phyloP scores from a whole-genome alignment of 306 rosid species.

The Trifolium fragiferum region DNA sequence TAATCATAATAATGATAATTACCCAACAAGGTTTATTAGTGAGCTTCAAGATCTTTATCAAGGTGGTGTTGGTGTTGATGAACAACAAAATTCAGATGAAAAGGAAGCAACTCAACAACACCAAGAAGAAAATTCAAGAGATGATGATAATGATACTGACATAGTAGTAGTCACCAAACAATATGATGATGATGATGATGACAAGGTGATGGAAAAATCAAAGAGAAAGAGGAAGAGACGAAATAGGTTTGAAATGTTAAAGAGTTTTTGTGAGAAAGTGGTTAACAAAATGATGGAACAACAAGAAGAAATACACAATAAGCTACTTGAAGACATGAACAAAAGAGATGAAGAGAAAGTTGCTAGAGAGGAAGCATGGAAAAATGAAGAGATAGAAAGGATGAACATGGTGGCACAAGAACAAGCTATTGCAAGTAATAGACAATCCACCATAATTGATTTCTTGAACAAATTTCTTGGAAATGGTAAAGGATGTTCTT shows the following conservation, averaged over 20 bases:
- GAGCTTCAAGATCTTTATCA: constrained; percentile 73
- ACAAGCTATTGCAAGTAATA: constrained; percentile 65
- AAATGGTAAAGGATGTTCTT: not conserved
- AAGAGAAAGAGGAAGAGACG: constrained; percentile 59
- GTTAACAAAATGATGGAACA: constrained; percentile 76
- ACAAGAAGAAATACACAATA: constrained; percentile 78
- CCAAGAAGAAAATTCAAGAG: constrained; percentile 28
- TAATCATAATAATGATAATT: constrained; percentile 39
- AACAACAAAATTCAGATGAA: not conserved
- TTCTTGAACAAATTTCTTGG: constrained; percentile 60
- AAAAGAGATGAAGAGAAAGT: constrained; percentile 75
- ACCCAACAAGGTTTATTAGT: not conserved
- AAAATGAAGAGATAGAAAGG: constrained; percentile 71
- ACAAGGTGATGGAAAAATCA: constrained; percentile 29
- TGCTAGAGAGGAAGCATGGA: constrained; percentile 77
- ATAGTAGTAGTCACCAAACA: not conserved
- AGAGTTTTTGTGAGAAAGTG: constrained; percentile 68
- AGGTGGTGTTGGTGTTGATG: not conserved
- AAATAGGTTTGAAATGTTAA: constrained; percentile 63
- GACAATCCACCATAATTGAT: constrained; percentile 67
- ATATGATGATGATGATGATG: not conserved
- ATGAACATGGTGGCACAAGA: constrained; percentile 79
- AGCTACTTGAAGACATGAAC: constrained; percentile 72
- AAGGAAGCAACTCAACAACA: not conserved
- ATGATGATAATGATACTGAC: not conserved